Evolutionary conservation across 176 grass and related monocot genomes (phyloP), one percentile per base, ranked within the genome.

Genomic region (Oryza rufipogon): DNA sequence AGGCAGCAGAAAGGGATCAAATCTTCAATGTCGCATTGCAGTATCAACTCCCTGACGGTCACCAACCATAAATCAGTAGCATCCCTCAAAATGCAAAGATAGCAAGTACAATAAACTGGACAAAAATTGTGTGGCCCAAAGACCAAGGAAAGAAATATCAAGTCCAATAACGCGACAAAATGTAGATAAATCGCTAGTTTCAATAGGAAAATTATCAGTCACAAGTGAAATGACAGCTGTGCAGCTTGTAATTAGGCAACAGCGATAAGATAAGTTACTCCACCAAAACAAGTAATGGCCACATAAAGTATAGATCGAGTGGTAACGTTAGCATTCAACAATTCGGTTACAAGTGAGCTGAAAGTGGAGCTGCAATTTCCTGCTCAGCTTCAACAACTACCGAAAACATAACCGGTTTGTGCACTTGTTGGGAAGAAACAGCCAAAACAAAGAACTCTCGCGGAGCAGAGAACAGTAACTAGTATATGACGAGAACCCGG

Each of bases 31-130:
- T 63, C 63, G 84, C 52, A 83, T 71, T 54, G 44, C 81, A 73
- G 28, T 22, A 83, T 32, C 61, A 75, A n/a, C 23, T 52, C 75
- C 63, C 84, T 81, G 77, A 30, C 34, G 47, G 81, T 85, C 25
- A 85, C 28, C 9, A 46, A 13, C 17, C 7, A 80, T 7, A 54
- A 71, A 72, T 36, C 28, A 51, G 46, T 47, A 39, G 71, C 84
- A 61, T 36, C 14, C 78, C 66, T 78, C 42, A 20, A 56, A 82
- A 76, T 39, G 15, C 22, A 74, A 1, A 23, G n/a, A 47, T 60
- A n/a, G 19, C 16, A 28, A 34, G 58, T 61, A 82, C n/a, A 28
- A 51, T 60, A 34, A 80, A 81, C 26, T 15, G 33, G 41, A 11
- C n/a, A 58, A 72, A 73, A 74, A 34, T 79, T 23, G 11, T 64